Percentiles rank a stretch among this genome's conserved stretches.
Evolutionary conservation across 2,329 filamentous ascomycete species (phyloP).

Genomic region (Fusarium equiseti): DNA sequence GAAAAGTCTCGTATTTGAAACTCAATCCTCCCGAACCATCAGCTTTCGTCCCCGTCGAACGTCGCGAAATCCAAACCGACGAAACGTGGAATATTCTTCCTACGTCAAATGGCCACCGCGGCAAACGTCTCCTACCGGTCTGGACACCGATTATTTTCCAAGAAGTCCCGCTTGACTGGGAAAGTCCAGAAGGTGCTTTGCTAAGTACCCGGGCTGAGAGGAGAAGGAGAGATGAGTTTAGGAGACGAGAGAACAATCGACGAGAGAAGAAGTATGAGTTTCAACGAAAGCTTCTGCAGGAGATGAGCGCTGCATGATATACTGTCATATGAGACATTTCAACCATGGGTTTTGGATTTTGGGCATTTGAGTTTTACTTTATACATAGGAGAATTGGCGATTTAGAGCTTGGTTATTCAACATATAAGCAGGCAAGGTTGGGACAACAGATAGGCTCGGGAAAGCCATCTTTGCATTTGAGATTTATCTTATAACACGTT

Average conservation of each 20-base stretch:
- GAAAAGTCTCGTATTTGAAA: constrained; percentile 19
- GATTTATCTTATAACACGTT: no score
- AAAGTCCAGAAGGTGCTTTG: background rate
- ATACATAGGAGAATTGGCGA: background rate
- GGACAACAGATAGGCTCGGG: no score
- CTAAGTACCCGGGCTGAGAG: background rate
- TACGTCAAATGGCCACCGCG: background rate
- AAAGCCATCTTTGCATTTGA: no score
- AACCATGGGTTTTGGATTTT: background rate
- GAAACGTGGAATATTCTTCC: constrained; percentile 20
- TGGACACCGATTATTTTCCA: constrained; percentile 25
- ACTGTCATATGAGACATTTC: background rate
- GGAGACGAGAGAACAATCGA: constrained; percentile 13
- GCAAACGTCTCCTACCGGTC: constrained; percentile 10
- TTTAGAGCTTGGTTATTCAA: constrained; percentile 20
- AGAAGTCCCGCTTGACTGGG: constrained; percentile 18
- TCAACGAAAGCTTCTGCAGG: constrained; percentile 8
- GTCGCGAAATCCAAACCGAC: constrained; percentile 20
- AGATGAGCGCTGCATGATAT: constrained; percentile 8
- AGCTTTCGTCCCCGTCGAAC: background rate
- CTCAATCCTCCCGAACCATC: constrained; percentile 11
- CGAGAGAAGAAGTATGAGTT: constrained; percentile 26
- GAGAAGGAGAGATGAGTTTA: constrained; percentile 10
- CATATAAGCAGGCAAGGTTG: constrained; percentile 6
- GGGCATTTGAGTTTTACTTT: background rate